Base-by-base conservation (phyloP, 1,284 basidiomycete species). In the Cryptococcus maquisensis region DNA sequence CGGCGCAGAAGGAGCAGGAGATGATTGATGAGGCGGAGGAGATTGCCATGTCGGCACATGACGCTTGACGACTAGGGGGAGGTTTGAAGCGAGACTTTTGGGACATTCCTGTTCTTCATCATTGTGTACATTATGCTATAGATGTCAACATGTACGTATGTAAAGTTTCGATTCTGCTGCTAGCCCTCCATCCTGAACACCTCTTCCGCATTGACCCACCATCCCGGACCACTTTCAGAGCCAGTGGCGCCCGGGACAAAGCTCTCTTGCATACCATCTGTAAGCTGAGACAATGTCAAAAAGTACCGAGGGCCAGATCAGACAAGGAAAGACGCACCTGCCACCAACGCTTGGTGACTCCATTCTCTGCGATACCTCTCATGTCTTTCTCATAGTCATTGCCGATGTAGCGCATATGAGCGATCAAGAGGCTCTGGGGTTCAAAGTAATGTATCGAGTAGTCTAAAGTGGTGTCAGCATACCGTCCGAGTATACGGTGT, bases 221-320 rank as follows among this genome's bases (percentile, higher is more conserved):
- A 90, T 12, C 74, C 75, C 0, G 84, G 83, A 9, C 84, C 75
- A 8, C 79, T 80, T 9, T 82, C 86, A 59, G 86, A 87, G 7
- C 87, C 87, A 1, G 78, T 79, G 2, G 87, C 86, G 18, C 82
- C 86, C 2, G 81, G 78, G 9, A 85, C 79, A 42, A 88, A 82
- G 64, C 82, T 86, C 74, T 86, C 83, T 72, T 90, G 88, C 86
- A 89, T 87, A 4, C 72, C 77, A 69, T 89, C 88, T 0, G 87
- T 76, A 62, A 77, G 55, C 65, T 71, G 51, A 18, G 20, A 24
- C 24, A 7, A 9, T 38, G 21, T 3, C 37, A 3, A 28, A 9
- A n/a, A 46, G 12, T 37, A 18, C 38, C n/a, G 28, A 20, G 40
- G 16, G 9, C 3, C 16, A 12, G 47, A 6, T 21, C 38, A 16